Evolutionary conservation across 495 filamentous ascomycete genomes (phyloP).

Genomic region (Daldinia grandis): DNA sequence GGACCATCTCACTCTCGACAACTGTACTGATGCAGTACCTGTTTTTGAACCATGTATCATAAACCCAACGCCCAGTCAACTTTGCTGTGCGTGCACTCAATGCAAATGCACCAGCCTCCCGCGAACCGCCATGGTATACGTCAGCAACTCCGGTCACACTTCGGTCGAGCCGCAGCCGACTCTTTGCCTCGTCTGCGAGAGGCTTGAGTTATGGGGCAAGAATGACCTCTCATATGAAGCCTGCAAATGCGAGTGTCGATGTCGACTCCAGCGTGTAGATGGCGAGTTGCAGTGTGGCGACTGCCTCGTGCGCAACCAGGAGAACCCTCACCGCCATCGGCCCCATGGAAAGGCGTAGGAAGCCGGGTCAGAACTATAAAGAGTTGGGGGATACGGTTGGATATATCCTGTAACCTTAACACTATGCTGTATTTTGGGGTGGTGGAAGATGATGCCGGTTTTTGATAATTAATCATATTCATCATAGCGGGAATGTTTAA

Average conservation of each 20-base stretch:
- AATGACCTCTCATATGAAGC: slow-evolving; percentile 7
- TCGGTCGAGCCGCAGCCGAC: not conserved
- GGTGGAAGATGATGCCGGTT: not conserved
- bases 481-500: not conserved
- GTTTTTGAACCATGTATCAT: too few relatives aligned
- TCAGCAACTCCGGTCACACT: too few relatives aligned
- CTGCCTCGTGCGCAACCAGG: slow-evolving; percentile 10
- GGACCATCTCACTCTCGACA: too few relatives aligned
- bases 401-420: not conserved
- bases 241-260: slow-evolving; percentile 27
- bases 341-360: too few relatives aligned
- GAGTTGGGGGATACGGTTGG: not conserved
- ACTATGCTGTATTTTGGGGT: not conserved
- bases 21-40: too few relatives aligned
- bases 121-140: too few relatives aligned
- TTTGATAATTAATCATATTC: not conserved
- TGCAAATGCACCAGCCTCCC: too few relatives aligned
- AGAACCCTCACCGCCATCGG: too few relatives aligned
- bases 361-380: too few relatives aligned
- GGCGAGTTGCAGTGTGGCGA: slow-evolving; percentile 11
- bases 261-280: slow-evolving; percentile 17
- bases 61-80: too few relatives aligned
- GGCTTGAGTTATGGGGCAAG: slow-evolving; percentile 23
- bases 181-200: slow-evolving; percentile 27
- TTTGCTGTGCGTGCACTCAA: too few relatives aligned